phyloP scores from a whole-genome alignment of 1,284 basidiomycete genomes.

The Austroboletus niveus region DNA sequence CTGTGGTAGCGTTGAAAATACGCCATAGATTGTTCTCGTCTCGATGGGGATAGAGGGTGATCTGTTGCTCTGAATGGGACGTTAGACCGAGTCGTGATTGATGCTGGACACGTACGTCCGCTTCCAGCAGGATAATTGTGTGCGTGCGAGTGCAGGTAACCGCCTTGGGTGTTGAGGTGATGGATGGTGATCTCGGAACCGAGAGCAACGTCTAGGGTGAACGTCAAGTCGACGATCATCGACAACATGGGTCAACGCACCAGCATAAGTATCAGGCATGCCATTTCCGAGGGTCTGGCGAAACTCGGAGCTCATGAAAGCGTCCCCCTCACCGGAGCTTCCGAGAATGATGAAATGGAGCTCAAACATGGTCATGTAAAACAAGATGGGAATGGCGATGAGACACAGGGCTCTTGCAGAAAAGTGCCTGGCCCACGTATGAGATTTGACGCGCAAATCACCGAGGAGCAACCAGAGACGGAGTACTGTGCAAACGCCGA shows the following conservation, averaged over 20 bases:
- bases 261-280: slow-evolving; percentile 91
- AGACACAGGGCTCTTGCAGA: slow-evolving; percentile 86
- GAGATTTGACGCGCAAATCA: slow-evolving; percentile 78
- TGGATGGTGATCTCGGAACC: slow-evolving; percentile 85
- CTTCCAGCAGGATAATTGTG: slow-evolving; percentile 88
- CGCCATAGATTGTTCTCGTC: slow-evolving; percentile 93
- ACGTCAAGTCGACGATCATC: slow-evolving; percentile 5
- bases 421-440: slow-evolving; percentile 82
- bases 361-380: slow-evolving; percentile 96
- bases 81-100: slow-evolving; percentile 2
- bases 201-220: slow-evolving; percentile 72
- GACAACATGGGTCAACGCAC: slow-evolving; percentile 40
- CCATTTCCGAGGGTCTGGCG: slow-evolving; percentile 91
- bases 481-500: slow-evolving; percentile 81
- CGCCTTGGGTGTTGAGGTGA: slow-evolving; percentile 95
- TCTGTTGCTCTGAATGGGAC: slow-evolving; percentile 79
- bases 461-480: slow-evolving; percentile 93
- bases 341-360: slow-evolving; percentile 91
- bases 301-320: slow-evolving; percentile 99
- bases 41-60: slow-evolving; percentile 95
- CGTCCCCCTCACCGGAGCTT: slow-evolving; percentile 93
- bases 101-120: slow-evolving; percentile 55
- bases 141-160: slow-evolving; percentile 94
- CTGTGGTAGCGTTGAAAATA: slow-evolving; percentile 67
- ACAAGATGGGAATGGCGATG: slow-evolving; percentile 78